These are phyloP conservation scores for Myxozyma lipomycoides DNA, from an alignment of 805 yeast genomes.

Conservation along the genomic window DNA sequence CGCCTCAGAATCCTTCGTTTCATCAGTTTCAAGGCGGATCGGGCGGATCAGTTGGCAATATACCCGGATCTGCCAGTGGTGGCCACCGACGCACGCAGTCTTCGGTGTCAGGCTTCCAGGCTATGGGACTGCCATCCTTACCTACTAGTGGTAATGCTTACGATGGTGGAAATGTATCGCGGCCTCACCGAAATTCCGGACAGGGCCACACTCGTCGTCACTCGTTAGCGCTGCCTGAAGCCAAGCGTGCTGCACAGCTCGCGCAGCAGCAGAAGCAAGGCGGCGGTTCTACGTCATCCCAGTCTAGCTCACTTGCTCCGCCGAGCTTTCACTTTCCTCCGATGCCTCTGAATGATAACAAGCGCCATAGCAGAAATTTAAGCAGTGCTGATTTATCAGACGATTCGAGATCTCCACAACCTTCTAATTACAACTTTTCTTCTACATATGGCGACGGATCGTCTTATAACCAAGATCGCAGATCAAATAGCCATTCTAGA, in stretches of 20 bases:
- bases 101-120: slow-evolving; percentile 26
- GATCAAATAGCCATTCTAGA: slow-evolving; percentile 19
- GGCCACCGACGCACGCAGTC: slow-evolving; percentile 40
- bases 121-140: slow-evolving; percentile 14
- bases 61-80: neutral
- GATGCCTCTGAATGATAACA: neutral
- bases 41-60: neutral
- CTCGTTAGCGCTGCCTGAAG: slow-evolving; percentile 86
- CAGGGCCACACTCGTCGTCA: slow-evolving; percentile 87
- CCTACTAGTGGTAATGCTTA: slow-evolving; percentile 4
- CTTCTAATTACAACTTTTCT: slow-evolving; percentile 14
- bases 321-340: slow-evolving; percentile 26
- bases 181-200: slow-evolving; percentile 13
- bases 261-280: slow-evolving; percentile 58
- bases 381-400: slow-evolving; percentile 12
- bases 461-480: slow-evolving; percentile 9
- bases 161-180: slow-evolving; percentile 14
- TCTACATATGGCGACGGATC: slow-evolving; percentile 5
- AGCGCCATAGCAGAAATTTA: neutral
- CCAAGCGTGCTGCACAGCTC: slow-evolving; percentile 93
- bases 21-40: slow-evolving; percentile 7
- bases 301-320: slow-evolving; percentile 5
- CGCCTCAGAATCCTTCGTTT: slow-evolving; percentile 10
- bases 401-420: slow-evolving; percentile 10
- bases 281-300: slow-evolving; percentile 9